Percentiles rank a stretch among this genome's conserved stretches.
These are phyloP conservation scores for Myxozyma mucilagina DNA, from an alignment of 805 yeast genomes.

Conservation along the genomic window DNA sequence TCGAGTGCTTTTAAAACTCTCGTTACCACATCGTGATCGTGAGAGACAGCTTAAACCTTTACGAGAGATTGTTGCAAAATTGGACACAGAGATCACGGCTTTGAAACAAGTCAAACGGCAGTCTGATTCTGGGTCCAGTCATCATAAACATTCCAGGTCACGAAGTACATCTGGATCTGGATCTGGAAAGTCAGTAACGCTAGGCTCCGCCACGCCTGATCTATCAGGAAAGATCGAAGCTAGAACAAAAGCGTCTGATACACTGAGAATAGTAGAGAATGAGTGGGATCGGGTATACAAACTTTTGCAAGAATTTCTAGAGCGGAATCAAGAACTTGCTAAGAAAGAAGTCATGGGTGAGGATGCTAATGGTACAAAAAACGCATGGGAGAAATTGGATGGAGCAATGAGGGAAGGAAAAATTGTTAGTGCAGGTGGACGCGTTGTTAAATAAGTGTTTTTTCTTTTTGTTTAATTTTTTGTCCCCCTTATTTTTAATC, in stretches of 20 bases:
- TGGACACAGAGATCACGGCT: slow-evolving; percentile 25
- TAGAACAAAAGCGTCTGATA: slow-evolving; percentile 20
- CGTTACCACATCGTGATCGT: slow-evolving; percentile 20
- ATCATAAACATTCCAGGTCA: slow-evolving; percentile 1
- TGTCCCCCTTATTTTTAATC: neutral
- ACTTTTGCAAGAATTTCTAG: slow-evolving; percentile 17
- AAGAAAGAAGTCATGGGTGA: slow-evolving; percentile 14
- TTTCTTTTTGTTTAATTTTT: neutral
- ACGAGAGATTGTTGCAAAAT: slow-evolving; percentile 6
- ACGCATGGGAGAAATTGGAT: slow-evolving; percentile 17
- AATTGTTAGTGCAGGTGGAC: slow-evolving; percentile 27
- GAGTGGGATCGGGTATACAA: slow-evolving; percentile 31
- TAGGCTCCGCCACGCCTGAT: slow-evolving; percentile 2
- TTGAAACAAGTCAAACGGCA: slow-evolving; percentile 18
- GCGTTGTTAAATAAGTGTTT: slow-evolving; percentile 13
- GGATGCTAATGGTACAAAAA: slow-evolving; percentile 12
- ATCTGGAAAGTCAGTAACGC: neutral
- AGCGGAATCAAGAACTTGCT: neutral
- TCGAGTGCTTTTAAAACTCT: neutral
- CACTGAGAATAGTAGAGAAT: slow-evolving; percentile 17
- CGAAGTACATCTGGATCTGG: neutral
- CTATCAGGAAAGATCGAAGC: slow-evolving; percentile 21
- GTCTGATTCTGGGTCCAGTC: neutral
- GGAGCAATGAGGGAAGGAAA: slow-evolving; percentile 15
- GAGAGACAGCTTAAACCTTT: slow-evolving; percentile 13